These are phyloP conservation scores for Amylocarpus encephaloides DNA, from an alignment of 2,329 filamentous ascomycete genomes.

Conservation along the genomic window DNA sequence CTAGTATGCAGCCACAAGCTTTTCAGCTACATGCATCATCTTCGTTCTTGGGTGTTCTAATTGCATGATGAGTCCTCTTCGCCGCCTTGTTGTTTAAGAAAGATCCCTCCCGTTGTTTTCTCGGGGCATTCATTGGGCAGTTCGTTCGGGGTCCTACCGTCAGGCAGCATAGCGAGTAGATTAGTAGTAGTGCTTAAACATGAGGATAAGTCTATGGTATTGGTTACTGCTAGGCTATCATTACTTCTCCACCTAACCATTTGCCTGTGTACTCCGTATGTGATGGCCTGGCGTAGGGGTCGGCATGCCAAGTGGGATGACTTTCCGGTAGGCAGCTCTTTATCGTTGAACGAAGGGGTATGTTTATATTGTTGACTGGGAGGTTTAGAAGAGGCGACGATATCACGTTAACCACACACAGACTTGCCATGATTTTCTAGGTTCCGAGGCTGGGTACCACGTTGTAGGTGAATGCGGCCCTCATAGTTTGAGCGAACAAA, in stretches of 20 bases:
- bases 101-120: slow-evolving; percentile 15
- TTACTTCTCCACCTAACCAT: too few relatives aligned
- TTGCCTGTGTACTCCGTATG: not conserved
- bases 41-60: slow-evolving; percentile 14
- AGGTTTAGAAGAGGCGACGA: too few relatives aligned
- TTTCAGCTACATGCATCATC: slow-evolving; percentile 21
- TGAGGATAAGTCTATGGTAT: slow-evolving; percentile 12
- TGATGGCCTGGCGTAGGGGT: too few relatives aligned
- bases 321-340: too few relatives aligned
- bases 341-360: too few relatives aligned
- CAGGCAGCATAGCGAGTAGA: slow-evolving; percentile 13
- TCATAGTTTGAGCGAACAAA: too few relatives aligned
- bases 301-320: too few relatives aligned
- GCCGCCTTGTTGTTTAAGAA: slow-evolving; percentile 26
- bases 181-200: slow-evolving; percentile 19
- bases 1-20: slow-evolving; percentile 17
- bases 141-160: slow-evolving; percentile 11
- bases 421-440: too few relatives aligned
- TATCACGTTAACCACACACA: too few relatives aligned
- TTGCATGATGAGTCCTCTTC: slow-evolving; percentile 20
- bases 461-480: too few relatives aligned
- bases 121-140: slow-evolving; percentile 7
- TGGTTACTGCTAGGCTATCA: slow-evolving; percentile 1
- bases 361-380: too few relatives aligned
- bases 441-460: too few relatives aligned